Evolutionary conservation across 176 grass and related monocot genomes (phyloP).

Genomic region (Raddia distichophylla): DNA sequence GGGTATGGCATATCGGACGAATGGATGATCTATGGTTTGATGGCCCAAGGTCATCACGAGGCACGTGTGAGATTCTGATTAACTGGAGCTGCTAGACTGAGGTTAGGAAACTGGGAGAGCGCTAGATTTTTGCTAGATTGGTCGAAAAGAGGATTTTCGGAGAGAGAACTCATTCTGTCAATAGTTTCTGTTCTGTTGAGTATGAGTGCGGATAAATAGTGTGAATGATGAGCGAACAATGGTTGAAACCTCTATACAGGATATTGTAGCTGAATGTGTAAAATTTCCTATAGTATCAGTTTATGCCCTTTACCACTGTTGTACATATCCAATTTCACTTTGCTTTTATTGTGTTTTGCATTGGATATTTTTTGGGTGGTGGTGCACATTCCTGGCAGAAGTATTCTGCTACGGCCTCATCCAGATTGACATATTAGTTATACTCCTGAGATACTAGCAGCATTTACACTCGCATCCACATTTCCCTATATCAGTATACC

Average conservation of each 20-base stretch:
- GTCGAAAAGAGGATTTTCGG: background rate
- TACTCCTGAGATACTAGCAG: too few species aligned
- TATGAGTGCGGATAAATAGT: background rate
- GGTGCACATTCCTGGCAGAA: background rate
- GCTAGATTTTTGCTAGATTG: conserved; percentile 27
- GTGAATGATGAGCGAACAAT: background rate
- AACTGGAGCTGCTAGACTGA: background rate
- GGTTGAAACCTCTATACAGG: background rate
- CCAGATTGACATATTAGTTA: too few species aligned
- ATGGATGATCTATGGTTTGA: conserved; percentile 15
- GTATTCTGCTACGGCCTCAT: background rate
- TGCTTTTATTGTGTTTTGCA: background rate
- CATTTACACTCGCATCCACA: too few species aligned
- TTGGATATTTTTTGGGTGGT: background rate
- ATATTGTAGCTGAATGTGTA: conserved; percentile 2
- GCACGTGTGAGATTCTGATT: background rate
- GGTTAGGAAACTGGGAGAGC: background rate
- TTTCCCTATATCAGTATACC: too few species aligned
- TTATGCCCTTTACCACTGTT: background rate
- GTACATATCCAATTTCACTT: background rate
- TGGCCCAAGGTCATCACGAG: background rate
- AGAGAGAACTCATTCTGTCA: background rate
- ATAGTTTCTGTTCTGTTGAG: conserved; percentile 3
- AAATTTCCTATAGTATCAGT: background rate
- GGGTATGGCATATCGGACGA: background rate